phyloP scores from a whole-genome alignment of 2,329 filamentous ascomycete genomes.

The Juglanconis juglandina region DNA sequence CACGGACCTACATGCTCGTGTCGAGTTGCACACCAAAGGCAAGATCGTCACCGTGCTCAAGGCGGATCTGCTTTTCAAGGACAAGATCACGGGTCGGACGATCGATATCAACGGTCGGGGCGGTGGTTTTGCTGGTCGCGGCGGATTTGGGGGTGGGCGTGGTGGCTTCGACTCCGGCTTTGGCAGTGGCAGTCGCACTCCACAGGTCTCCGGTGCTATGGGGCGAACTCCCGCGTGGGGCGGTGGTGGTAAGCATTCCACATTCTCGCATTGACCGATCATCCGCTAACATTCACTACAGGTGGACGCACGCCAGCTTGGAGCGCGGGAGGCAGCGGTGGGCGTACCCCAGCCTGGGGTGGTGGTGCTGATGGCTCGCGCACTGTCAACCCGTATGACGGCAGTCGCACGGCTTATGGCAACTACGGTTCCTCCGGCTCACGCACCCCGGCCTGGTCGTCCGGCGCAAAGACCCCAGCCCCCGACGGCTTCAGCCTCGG shows the following conservation, averaged over 20 bases:
- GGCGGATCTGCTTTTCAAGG: constrained; percentile 78
- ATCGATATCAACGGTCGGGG: constrained; percentile 64
- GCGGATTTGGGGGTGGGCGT: constrained; percentile 41
- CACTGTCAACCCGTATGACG: constrained; percentile 69
- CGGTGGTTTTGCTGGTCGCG: constrained; percentile 36
- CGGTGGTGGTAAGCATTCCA: constrained; percentile 55
- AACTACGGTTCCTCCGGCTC: constrained; percentile 44
- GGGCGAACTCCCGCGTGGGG: constrained; percentile 76
- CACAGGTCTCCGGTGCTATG: constrained; percentile 54
- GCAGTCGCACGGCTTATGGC: constrained; percentile 68
- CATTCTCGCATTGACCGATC: not conserved
- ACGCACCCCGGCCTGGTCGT: constrained; percentile 74
- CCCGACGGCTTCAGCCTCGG: constrained; percentile 62
- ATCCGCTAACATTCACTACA: constrained; percentile 39
- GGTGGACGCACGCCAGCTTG: constrained; percentile 61
- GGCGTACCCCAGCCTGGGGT: constrained; percentile 68
- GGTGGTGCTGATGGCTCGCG: constrained; percentile 54
- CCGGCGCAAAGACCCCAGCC: constrained; percentile 70
- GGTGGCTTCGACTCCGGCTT: constrained; percentile 45
- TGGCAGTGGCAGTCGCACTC: constrained; percentile 66
- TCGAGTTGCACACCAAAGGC: constrained; percentile 91
- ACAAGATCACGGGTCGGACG: constrained; percentile 74
- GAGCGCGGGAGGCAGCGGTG: constrained; percentile 51
- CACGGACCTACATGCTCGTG: constrained; percentile 77
- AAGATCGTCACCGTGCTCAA: constrained; percentile 86